Evolutionary conservation across 78 protist species (phyloP).

Genomic region (Isochrysis galbana): DNA sequence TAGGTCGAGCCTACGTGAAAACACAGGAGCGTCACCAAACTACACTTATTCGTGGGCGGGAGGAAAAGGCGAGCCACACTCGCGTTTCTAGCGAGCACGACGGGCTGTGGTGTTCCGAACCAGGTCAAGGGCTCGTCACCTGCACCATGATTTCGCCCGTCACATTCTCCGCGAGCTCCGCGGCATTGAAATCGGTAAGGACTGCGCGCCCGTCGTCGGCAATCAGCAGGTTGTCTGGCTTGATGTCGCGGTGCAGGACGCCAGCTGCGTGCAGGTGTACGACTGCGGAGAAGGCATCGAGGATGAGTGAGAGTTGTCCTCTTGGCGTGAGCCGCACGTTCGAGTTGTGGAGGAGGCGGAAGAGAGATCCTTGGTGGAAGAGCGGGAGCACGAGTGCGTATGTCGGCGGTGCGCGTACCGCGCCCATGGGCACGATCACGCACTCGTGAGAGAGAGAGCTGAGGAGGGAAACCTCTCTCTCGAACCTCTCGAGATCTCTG

Average conservation of each 20-base stretch:
- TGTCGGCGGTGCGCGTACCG: background rate
- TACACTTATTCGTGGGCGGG: background rate
- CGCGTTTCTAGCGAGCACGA: no score
- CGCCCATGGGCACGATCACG: background rate
- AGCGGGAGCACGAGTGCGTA: background rate
- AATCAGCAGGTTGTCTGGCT: background rate
- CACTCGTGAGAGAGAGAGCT: background rate
- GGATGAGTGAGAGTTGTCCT: background rate
- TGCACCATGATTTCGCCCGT: background rate
- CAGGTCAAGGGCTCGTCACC: no score
- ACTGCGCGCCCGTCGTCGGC: background rate
- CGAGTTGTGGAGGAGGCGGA: background rate
- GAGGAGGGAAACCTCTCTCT: background rate
- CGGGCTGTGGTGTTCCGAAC: no score
- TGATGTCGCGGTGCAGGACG: slow-evolving; percentile 25
- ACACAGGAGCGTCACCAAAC: background rate
- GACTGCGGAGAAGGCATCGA: background rate
- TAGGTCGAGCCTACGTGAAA: background rate
- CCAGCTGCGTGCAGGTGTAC: background rate
- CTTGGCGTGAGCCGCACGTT: background rate
- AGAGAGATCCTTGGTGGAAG: background rate
- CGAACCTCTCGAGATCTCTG: background rate
- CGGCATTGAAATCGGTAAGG: slow-evolving; percentile 1
- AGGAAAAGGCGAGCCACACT: background rate
- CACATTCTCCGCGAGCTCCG: background rate